Evolutionary conservation across 2,329 filamentous ascomycete species (phyloP).

Genomic region (Pseudogymnoascus sp.): DNA sequence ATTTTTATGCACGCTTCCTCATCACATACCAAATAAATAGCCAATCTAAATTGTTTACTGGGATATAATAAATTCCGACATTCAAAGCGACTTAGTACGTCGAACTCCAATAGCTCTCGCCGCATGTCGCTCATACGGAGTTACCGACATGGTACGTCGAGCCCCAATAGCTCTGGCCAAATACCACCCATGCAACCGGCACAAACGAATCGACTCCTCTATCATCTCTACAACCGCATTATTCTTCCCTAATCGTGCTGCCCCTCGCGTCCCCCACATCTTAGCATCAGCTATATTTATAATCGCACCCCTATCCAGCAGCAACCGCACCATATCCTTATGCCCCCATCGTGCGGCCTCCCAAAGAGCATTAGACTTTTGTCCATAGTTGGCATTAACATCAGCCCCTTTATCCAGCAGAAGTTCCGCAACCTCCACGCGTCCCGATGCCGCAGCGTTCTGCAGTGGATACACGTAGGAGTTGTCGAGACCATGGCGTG

Average conservation of each 20-base stretch:
- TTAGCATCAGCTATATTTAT: background rate
- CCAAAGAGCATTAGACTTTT: background rate
- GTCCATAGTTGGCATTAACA: background rate
- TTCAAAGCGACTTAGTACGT: background rate
- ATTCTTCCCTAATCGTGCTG: background rate
- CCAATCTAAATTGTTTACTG: background rate
- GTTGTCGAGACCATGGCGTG: too few relatives aligned
- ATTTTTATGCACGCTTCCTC: background rate
- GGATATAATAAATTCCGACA: background rate
- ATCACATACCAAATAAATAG: background rate
- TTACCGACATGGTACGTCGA: too few relatives aligned
- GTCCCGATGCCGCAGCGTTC: background rate
- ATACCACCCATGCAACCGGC: too few relatives aligned
- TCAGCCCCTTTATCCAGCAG: background rate
- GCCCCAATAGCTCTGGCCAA: too few relatives aligned
- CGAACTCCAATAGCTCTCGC: background rate
- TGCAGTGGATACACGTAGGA: background rate
- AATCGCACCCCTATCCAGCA: background rate
- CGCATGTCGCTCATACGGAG: background rate
- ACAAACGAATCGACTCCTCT: too few relatives aligned
- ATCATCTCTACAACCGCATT: background rate
- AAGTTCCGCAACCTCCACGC: background rate
- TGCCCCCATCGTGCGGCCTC: background rate
- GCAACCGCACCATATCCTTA: background rate
- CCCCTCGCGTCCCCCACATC: background rate